Evolutionary conservation across 257 asterid genomes (phyloP), one percentile per base, ranked within the genome.

Genomic region (Fraxinus quadrangulata): DNA sequence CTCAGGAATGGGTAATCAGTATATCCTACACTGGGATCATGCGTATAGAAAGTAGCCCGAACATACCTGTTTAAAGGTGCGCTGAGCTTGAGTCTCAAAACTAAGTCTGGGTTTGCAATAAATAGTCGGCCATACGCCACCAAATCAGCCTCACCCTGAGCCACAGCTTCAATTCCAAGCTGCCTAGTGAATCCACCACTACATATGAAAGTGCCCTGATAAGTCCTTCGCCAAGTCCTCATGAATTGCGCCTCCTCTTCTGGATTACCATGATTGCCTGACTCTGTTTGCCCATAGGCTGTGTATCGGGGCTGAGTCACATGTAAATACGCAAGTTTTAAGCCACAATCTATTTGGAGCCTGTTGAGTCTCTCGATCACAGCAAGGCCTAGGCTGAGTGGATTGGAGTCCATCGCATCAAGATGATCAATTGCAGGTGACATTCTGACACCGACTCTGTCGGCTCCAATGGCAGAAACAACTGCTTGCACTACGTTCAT

Each of bases 391-490:
- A 95, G 89, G 77, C 56, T 67, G 34, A 87, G 92, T 2, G 99
- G 98, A 69, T 93, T 85, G 0, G 99, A 90, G 76, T 95, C 99
- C 86, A 84, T 86, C 12, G 98, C 99, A 4, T 95, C 99, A 21
- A 93, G 92, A 76, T 93, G 97, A 63, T 95, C 98, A 24, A 95
- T 95, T 67, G 98, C 99, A 1, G 99, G 99, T 10, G 99, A 95
- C 24, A 93, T 86, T 78, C 99, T 84, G 71, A 95, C 90, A 3
- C 93, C 97, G 1, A 95, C 92, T 17, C 90, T 87, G 24, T 86
- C 93, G 14, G 94, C 85, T 0, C 97, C 97, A 14, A 95, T 77
- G 24, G 98, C 97, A n/a, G 90, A 51, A 33, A 76, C 91, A 2
- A 90, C 92, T 2, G 97, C 85, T 72, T 85, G 65, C 42, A 93